Evolutionary conservation across 2,329 filamentous ascomycete species (phyloP).

Genomic region (Diaporthe sp.): DNA sequence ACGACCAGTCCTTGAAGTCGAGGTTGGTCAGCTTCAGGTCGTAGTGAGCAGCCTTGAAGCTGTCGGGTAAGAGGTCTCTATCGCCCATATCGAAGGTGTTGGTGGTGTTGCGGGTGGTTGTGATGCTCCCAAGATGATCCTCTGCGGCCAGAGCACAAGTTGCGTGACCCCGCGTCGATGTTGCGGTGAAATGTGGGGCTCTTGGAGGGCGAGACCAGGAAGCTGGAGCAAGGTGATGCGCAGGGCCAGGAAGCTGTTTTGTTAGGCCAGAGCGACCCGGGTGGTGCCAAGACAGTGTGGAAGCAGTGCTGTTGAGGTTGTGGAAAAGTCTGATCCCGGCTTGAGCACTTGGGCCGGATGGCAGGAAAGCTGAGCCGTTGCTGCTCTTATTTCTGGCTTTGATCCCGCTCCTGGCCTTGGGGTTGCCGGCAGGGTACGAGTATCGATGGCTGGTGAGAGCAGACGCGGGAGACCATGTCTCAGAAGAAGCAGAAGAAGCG

Average conservation of each 20-base stretch:
- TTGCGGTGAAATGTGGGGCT: constrained; percentile 24
- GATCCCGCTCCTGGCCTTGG: background rate
- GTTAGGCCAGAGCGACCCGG: background rate
- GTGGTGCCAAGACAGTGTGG: constrained; percentile 2
- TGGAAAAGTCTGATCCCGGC: constrained; percentile 15
- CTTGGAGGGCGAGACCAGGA: constrained; percentile 12
- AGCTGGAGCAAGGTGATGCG: constrained; percentile 18
- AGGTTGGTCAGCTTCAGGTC: constrained; percentile 84
- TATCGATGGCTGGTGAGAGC: background rate
- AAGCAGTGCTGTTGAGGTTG: background rate
- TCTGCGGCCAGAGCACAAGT: constrained; percentile 38
- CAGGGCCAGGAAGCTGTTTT: constrained; percentile 7
- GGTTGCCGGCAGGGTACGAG: background rate
- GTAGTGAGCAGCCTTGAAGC: constrained; percentile 89
- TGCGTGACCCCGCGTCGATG: constrained; percentile 40
- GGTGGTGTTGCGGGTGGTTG: constrained; percentile 4
- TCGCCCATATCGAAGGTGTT: constrained; percentile 62
- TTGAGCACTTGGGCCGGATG: background rate
- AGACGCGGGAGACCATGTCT: background rate
- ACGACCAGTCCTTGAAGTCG: constrained; percentile 81
- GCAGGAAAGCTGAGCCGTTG: background rate
- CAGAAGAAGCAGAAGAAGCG: background rate
- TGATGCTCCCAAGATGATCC: constrained; percentile 47
- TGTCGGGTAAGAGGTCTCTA: constrained; percentile 73
- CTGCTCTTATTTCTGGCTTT: background rate